These are phyloP conservation scores for Neofusicoccum sp. DNA, from an alignment of 2,329 filamentous ascomycete genomes.

Conservation along the genomic window DNA sequence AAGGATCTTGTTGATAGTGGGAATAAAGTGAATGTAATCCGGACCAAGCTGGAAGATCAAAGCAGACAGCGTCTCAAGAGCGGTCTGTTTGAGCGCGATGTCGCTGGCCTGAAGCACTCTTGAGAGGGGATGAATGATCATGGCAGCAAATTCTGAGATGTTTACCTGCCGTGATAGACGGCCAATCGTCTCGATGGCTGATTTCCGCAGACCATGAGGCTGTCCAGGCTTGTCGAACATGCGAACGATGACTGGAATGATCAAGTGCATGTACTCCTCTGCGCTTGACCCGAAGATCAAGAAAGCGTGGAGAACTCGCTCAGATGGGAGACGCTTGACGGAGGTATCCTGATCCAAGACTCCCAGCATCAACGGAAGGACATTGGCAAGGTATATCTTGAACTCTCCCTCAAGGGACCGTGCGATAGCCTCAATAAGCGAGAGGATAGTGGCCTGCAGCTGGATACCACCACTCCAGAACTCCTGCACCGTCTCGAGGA, in stretches of 20 bases:
- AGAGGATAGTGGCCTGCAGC: constrained; percentile 87
- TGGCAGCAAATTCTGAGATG: constrained; percentile 92
- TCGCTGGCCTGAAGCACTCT: constrained; percentile 78
- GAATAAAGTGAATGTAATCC: constrained; percentile 92
- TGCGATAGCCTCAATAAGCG: constrained; percentile 90
- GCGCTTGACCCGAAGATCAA: constrained; percentile 93
- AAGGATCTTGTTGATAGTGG: constrained; percentile 85
- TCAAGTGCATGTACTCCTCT: constrained; percentile 99
- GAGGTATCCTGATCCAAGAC: constrained; percentile 86
- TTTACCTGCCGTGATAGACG: constrained; percentile 96
- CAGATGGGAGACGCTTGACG: constrained; percentile 75
- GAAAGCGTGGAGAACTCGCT: constrained; percentile 91
- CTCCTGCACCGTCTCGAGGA: constrained; percentile 83
- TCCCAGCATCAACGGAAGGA: constrained; percentile 91
- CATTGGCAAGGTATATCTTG: constrained; percentile 87
- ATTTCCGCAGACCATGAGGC: constrained; percentile 76
- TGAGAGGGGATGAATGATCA: constrained; percentile 92
- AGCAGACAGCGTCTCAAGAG: constrained; percentile 91
- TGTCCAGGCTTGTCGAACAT: constrained; percentile 90
- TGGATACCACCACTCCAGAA: constrained; percentile 84
- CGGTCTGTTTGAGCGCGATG: constrained; percentile 72
- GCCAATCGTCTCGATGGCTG: constrained; percentile 91
- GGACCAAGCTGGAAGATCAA: constrained; percentile 94
- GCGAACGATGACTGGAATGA: constrained; percentile 91
- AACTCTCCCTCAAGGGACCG: constrained; percentile 96